phyloP scores from a whole-genome alignment of 2,329 filamentous ascomycete species.

The Aspergillus novoparasiticus region DNA sequence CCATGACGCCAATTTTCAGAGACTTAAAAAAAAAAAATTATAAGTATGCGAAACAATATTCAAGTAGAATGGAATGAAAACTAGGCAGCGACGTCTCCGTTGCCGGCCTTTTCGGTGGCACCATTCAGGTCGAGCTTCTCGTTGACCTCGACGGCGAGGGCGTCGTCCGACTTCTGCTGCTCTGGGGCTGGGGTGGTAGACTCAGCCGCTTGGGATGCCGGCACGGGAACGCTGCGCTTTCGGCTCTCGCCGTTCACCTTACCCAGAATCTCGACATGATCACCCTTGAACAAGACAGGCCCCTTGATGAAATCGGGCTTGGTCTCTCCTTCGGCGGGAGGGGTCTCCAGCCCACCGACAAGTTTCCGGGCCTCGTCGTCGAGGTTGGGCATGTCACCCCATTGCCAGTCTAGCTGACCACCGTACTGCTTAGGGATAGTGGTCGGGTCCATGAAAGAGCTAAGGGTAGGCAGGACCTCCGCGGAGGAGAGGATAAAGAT shows the following conservation, averaged over 20 bases:
- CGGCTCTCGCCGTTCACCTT: constrained; percentile 38
- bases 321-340: constrained; percentile 26
- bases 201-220: neutral
- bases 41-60: neutral
- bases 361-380: constrained; percentile 54
- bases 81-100: constrained; percentile 3
- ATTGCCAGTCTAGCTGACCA: constrained; percentile 79
- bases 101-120: neutral
- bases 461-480: constrained; percentile 76
- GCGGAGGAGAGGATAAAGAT: constrained; percentile 81
- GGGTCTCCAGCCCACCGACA: constrained; percentile 33
- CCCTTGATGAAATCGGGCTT: constrained; percentile 37
- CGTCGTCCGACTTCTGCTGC: neutral
- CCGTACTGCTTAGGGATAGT: constrained; percentile 91
- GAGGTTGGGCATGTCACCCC: constrained; percentile 73
- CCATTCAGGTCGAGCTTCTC: constrained; percentile 3
- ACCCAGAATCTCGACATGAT: constrained; percentile 36
- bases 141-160: neutral
- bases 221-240: constrained; percentile 29
- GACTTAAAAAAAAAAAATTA: neutral
- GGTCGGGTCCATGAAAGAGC: constrained; percentile 75
- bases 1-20: constrained; percentile 8
- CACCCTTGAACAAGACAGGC: constrained; percentile 37
- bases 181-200: neutral
- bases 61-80: neutral